Evolutionary conservation across 2,329 filamentous ascomycete species (phyloP).

Genomic region (Aureobasidium sp.): DNA sequence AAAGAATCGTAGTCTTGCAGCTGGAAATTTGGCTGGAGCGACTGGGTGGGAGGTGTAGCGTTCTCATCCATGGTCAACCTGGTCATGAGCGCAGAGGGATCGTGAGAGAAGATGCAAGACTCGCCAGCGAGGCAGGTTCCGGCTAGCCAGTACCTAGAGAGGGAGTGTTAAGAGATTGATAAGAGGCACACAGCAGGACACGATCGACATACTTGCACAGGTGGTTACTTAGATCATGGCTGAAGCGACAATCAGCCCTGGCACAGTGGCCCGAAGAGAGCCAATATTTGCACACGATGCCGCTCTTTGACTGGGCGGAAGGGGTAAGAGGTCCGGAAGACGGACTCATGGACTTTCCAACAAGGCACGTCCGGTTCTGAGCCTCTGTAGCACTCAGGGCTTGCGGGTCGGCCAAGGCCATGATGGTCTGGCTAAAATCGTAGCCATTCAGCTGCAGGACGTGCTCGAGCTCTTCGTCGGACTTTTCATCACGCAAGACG

Average conservation of each 20-base stretch:
- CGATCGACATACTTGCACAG: slow-evolving; percentile 70
- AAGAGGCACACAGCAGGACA: neutral
- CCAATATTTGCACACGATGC: slow-evolving; percentile 95
- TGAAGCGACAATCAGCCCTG: slow-evolving; percentile 91
- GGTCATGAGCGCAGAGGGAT: slow-evolving; percentile 77
- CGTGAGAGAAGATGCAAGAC: slow-evolving; percentile 94
- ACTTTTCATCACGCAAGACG: slow-evolving; percentile 78
- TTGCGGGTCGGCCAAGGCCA: slow-evolving; percentile 47
- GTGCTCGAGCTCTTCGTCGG: slow-evolving; percentile 91
- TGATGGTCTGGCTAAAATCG: slow-evolving; percentile 85
- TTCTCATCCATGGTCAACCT: slow-evolving; percentile 66
- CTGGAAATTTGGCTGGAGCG: slow-evolving; percentile 60
- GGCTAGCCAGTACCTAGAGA: slow-evolving; percentile 77
- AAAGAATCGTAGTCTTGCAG: slow-evolving; percentile 80
- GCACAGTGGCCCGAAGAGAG: slow-evolving; percentile 92
- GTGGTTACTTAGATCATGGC: slow-evolving; percentile 89
- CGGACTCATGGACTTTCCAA: slow-evolving; percentile 82
- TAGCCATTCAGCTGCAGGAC: slow-evolving; percentile 83
- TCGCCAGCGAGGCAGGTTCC: slow-evolving; percentile 91
- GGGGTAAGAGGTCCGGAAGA: slow-evolving; percentile 67
- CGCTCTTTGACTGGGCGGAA: slow-evolving; percentile 65
- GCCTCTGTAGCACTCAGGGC: slow-evolving; percentile 35
- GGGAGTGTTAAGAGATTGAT: slow-evolving; percentile 21
- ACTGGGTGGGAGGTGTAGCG: slow-evolving; percentile 54
- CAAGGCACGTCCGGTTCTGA: slow-evolving; percentile 59